These are phyloP conservation scores for Telopea speciosissima DNA, from an alignment of 177 flowering plant species.

Conservation along the genomic window DNA sequence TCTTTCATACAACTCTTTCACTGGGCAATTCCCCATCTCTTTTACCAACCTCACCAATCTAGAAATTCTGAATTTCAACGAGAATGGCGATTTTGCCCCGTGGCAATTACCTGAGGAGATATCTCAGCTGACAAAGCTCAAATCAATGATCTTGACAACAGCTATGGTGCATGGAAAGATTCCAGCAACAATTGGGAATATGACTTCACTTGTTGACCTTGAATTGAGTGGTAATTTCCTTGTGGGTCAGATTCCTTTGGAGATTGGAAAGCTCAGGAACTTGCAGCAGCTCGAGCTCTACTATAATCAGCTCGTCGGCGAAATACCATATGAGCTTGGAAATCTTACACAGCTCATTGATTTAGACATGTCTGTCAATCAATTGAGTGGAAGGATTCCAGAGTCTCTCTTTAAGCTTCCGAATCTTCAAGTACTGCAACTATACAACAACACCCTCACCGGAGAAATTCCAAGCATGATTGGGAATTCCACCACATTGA, in stretches of 20 bases:
- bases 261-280: conserved; percentile 55
- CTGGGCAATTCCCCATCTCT: conserved; percentile 67
- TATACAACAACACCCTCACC: conserved; percentile 74
- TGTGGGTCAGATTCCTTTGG: conserved; percentile 53
- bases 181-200: conserved; percentile 62
- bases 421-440: conserved; percentile 49
- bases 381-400: conserved; percentile 60
- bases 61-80: conserved; percentile 60
- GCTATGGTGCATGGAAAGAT: conserved; percentile 57
- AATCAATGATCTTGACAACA: conserved; percentile 43
- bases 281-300: conserved; percentile 68
- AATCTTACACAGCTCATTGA: conserved; percentile 62
- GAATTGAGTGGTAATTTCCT: conserved; percentile 72
- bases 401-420: conserved; percentile 64
- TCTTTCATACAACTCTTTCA: conserved; percentile 52
- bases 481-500: conserved; percentile 55
- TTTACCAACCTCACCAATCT: conserved; percentile 63
- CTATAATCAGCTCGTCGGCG: conserved; percentile 59
- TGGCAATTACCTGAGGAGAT: conserved; percentile 66
- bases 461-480: conserved; percentile 65
- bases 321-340: conserved; percentile 73
- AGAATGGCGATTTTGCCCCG: conserved; percentile 28
- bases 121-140: conserved; percentile 42
- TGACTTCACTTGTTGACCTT: conserved; percentile 69
- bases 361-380: conserved; percentile 73